phyloP scores from a whole-genome alignment of 2,329 filamentous ascomycete genomes.

The Penicillium freii region DNA sequence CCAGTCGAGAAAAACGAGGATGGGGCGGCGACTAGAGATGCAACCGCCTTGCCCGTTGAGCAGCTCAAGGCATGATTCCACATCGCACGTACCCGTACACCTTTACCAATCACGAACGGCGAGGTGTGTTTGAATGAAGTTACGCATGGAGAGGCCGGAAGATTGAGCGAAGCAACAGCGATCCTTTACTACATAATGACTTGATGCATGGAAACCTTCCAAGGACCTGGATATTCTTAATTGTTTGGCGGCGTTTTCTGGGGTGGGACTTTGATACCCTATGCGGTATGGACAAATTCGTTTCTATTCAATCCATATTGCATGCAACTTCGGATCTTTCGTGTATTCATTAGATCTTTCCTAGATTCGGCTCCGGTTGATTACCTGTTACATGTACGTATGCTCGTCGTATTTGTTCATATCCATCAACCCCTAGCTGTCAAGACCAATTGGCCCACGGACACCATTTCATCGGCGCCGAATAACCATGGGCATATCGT shows the following conservation, averaged over 20 bases:
- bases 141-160: conserved; percentile 11
- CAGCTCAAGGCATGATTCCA: conserved; percentile 10
- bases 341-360: conserved; percentile 7
- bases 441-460: neutral
- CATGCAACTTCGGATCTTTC: conserved; percentile 9
- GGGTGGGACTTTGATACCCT: conserved; percentile 24
- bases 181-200: conserved; percentile 21
- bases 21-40: conserved; percentile 39
- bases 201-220: conserved; percentile 17
- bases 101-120: neutral
- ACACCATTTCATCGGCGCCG: conserved; percentile 6
- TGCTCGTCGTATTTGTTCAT: neutral
- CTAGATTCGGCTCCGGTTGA: neutral
- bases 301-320: conserved; percentile 12
- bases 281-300: conserved; percentile 18
- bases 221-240: conserved; percentile 12
- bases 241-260: conserved; percentile 15
- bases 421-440: neutral
- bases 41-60: conserved; percentile 13
- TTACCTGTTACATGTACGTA: neutral
- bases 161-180: conserved; percentile 5
- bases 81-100: neutral
- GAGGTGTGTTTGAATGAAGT: conserved; percentile 17
- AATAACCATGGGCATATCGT: conserved; percentile 51
- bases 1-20: conserved; percentile 15